Conservation (phyloP, 371 early-diverging fungal genomes). For the Syncephalastrum sp. region DNA sequence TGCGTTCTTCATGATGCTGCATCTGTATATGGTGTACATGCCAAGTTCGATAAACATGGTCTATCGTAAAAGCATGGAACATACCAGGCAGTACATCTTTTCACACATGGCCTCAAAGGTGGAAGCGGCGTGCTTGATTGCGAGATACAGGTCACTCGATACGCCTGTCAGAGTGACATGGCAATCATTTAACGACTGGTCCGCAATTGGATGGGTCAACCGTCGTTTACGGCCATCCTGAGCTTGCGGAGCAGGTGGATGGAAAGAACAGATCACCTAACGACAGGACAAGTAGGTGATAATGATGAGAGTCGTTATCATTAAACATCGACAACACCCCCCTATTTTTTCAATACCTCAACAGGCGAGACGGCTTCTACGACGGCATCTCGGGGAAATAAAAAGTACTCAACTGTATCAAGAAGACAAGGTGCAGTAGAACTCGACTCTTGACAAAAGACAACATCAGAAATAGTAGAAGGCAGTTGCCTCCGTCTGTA, state of each 20-base stretch:
- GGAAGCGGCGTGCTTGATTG: constrained; percentile 34
- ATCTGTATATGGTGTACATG: constrained; percentile 14
- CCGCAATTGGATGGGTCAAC: constrained; percentile 13
- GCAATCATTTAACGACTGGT: not conserved
- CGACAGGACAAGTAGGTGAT: not conserved
- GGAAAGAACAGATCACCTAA: constrained; percentile 15
- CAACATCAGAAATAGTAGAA: constrained; percentile 5
- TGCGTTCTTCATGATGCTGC: constrained; percentile 5
- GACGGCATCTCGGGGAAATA: constrained; percentile 50
- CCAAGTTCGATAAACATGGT: constrained; percentile 2
- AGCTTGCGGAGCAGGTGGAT: constrained; percentile 12
- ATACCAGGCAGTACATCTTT: constrained; percentile 40
- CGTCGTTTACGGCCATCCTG: constrained; percentile 2
- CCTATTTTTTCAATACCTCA: constrained; percentile 31
- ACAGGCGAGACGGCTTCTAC: constrained; percentile 40
- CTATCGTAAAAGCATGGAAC: constrained; percentile 2
- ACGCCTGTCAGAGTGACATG: constrained; percentile 29
- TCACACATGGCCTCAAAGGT: constrained; percentile 36
- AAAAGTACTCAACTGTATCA: constrained; percentile 18
- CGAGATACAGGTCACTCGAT: constrained; percentile 28
- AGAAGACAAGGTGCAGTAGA: constrained; percentile 10
- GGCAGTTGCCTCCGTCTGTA: constrained; percentile 1
- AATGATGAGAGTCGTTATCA: not conserved
- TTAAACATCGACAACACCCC: not conserved
- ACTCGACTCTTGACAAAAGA: constrained; percentile 10